Evolutionary conservation across 1,284 basidiomycete genomes (phyloP), one percentile per base, ranked within the genome.

Genomic region (Omphalotus olearius): DNA sequence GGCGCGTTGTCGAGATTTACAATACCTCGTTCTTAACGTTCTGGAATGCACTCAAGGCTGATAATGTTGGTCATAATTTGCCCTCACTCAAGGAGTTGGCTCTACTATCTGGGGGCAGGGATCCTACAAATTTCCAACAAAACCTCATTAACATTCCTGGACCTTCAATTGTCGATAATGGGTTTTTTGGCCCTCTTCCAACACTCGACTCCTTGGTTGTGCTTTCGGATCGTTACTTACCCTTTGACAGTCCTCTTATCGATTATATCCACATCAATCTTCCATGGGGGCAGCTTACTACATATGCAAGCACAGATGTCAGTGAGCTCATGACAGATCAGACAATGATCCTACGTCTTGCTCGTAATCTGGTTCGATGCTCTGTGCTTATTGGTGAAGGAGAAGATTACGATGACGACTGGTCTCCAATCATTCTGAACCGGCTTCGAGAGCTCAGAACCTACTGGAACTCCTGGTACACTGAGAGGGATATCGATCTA

Each of bases 281-380:
- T 11, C 48, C 39, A 9, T 50, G 48, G 48, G 43, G 37, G 16
- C 48, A 50, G 28, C 48, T 50, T 35, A 50, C 39, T 14, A 44
- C 48, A 1, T 50, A 50, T 26, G 41, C 43, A 16, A 42, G 40
- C 42, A 43, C 48, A n/a, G 47, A 49, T 25, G 23, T 38, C 13
- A 38, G n/a, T n/a, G n/a, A n/a, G 36, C n/a, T 30, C 33, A 33
- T 28, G 4, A 35, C 36, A 14, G 30, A 36, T 6, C 48, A 43
- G 16, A 9, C 33, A n/a, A 42, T 37, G 17, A n/a, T 50, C n/a
- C 33, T 50, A 16, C 20, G 33, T 16, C 41, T 25, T 13, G 42
- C 20, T 18, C 40, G 40, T n/a, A 43, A 50, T 16, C 48, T 50
- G 11, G 41, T 50, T n/a, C 40, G 43, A 43, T 50, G 48, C 16